A percentile compares a stretch with the other conserved stretches of the same genome.
Conservation (phyloP, 148 eudicot genomes). For the Cornus controversa region DNA sequence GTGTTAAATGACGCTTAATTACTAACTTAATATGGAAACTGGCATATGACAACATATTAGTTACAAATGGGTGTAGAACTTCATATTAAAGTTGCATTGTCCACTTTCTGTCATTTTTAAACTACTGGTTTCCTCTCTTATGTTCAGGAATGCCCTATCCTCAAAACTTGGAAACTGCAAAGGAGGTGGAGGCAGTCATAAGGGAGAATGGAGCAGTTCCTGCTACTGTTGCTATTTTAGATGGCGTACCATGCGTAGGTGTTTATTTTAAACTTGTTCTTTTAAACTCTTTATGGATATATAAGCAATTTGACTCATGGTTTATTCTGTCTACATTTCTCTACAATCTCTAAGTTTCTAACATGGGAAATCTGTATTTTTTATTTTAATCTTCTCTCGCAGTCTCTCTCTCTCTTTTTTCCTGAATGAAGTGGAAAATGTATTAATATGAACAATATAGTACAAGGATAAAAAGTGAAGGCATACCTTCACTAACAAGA, state of each 20-base stretch:
- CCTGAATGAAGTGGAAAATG: no score
- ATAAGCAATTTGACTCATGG: background rate
- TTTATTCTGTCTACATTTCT: background rate
- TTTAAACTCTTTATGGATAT: constrained; percentile 11
- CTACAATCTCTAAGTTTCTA: no score
- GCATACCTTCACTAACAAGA: no score
- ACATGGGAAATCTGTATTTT: no score
- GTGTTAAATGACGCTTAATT: background rate
- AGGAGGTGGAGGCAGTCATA: constrained; percentile 82
- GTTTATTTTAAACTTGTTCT: no score
- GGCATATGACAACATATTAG: background rate
- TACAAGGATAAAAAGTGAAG: no score
- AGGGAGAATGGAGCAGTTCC: constrained; percentile 88
- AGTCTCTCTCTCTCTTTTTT: no score
- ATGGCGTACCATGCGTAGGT: constrained; percentile 92
- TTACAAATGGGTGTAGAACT: background rate
- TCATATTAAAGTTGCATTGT: background rate
- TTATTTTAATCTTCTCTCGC: no score
- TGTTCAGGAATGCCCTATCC: constrained; percentile 95
- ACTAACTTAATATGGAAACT: background rate
- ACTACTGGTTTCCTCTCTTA: background rate
- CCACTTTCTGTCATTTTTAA: background rate
- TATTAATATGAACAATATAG: no score
- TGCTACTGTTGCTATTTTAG: constrained; percentile 90
- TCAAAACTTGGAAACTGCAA: constrained; percentile 81